Conservation (phyloP, 352 stramenopile genomes). For the Halophytophthora batemanensis region DNA sequence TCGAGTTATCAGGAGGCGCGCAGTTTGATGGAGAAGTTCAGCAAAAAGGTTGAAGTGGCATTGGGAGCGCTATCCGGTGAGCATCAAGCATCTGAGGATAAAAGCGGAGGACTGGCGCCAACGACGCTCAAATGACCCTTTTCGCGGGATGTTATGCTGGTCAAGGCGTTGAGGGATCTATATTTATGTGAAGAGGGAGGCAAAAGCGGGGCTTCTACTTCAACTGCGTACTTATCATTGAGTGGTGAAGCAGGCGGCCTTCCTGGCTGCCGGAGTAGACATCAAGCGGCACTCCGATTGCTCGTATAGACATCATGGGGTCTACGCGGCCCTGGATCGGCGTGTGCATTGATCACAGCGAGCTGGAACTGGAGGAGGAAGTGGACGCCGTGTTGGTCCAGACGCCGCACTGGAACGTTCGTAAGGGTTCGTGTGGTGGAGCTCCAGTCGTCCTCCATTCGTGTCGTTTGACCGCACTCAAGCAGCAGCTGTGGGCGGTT, state of each 20-base stretch:
- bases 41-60: conserved; percentile 31
- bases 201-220: neutral
- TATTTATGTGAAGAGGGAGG: conserved; percentile 22
- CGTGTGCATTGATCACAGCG: conserved; percentile 17
- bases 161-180: too few species aligned
- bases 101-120: conserved; percentile 2
- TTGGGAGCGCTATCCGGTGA: conserved; percentile 29
- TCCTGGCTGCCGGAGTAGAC: neutral
- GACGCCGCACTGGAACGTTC: conserved; percentile 34
- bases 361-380: conserved; percentile 17
- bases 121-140: neutral
- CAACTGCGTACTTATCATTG: neutral
- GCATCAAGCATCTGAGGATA: conserved; percentile 28
- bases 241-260: too few species aligned
- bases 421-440: conserved; percentile 20
- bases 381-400: conserved; percentile 21
- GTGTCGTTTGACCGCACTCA: conserved; percentile 30
- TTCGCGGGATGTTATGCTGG: too few species aligned
- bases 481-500: conserved; percentile 34
- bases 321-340: conserved; percentile 17
- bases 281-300: conserved; percentile 1
- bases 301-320: conserved; percentile 12
- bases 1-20: conserved; percentile 36
- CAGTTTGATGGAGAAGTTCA: conserved; percentile 35
- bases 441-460: conserved; percentile 31